phyloP scores from a whole-genome alignment of 2,329 filamentous ascomycete species.

The Scedosporium boydii region DNA sequence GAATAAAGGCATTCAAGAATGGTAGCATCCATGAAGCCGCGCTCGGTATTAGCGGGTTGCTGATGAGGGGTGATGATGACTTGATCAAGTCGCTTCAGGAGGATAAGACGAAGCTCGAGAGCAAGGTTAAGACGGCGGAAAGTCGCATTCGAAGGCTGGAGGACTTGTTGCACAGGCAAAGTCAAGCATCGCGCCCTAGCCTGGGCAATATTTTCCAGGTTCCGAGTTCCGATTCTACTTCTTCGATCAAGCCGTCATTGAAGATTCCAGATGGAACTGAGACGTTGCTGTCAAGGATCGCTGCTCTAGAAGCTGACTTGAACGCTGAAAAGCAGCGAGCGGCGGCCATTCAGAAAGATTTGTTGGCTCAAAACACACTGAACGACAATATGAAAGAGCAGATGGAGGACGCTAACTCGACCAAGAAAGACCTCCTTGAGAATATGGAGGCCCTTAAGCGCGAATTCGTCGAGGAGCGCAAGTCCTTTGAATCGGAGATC shows the following conservation, averaged over 20 bases:
- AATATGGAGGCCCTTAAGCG: slow-evolving; percentile 89
- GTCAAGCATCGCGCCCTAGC: slow-evolving; percentile 45
- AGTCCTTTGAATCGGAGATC: slow-evolving; percentile 72
- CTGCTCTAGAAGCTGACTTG: slow-evolving; percentile 70
- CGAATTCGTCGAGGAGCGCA: slow-evolving; percentile 79
- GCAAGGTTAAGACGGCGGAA: slow-evolving; percentile 69
- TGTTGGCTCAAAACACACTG: slow-evolving; percentile 44
- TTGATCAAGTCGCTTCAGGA: slow-evolving; percentile 67
- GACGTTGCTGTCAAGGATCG: slow-evolving; percentile 35
- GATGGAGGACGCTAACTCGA: slow-evolving; percentile 80
- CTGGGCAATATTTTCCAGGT: slow-evolving; percentile 45
- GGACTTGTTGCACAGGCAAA: slow-evolving; percentile 82
- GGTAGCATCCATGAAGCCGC: slow-evolving; percentile 89
- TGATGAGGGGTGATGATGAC: slow-evolving; percentile 83
- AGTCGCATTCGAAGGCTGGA: slow-evolving; percentile 86
- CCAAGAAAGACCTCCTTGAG: slow-evolving; percentile 85
- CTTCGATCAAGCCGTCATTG: neutral
- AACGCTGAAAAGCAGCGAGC: slow-evolving; percentile 61
- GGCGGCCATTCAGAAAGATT: slow-evolving; percentile 59
- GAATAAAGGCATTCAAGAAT: slow-evolving; percentile 90
- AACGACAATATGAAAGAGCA: slow-evolving; percentile 55
- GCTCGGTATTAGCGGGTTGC: slow-evolving; percentile 74
- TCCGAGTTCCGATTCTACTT: slow-evolving; percentile 22
- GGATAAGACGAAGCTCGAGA: slow-evolving; percentile 68
- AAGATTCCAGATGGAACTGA: slow-evolving; percentile 33